Conservation (phyloP, 2,329 filamentous ascomycete genomes). For the Polytolypa hystricis region DNA sequence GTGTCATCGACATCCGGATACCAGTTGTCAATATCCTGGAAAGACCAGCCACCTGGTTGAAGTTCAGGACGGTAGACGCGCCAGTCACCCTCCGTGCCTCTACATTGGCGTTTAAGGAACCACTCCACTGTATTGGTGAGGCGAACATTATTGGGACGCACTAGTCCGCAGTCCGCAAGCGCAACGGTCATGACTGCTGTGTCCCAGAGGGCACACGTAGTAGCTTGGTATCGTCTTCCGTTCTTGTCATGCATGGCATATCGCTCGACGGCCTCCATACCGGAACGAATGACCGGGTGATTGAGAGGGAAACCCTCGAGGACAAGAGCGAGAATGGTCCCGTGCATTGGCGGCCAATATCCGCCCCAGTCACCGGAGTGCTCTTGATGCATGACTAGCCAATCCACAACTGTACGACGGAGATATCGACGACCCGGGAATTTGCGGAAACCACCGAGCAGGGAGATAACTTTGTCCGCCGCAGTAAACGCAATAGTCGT, state of each 20-base stretch:
- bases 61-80: constrained; percentile 16
- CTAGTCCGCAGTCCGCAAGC: constrained; percentile 16
- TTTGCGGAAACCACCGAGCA: constrained; percentile 11
- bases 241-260: constrained; percentile 16
- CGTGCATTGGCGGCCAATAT: constrained; percentile 20
- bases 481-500: neutral
- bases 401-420: constrained; percentile 16
- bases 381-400: constrained; percentile 24
- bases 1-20: constrained; percentile 28
- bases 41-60: constrained; percentile 19
- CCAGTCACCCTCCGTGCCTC: constrained; percentile 20
- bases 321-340: constrained; percentile 17
- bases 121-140: neutral
- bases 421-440: constrained; percentile 11
- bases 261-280: constrained; percentile 19
- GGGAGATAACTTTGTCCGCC: constrained; percentile 14
- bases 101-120: constrained; percentile 14
- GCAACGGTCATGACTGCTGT: constrained; percentile 23
- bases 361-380: constrained; percentile 21
- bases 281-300: constrained; percentile 13
- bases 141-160: too few species aligned
- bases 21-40: constrained; percentile 22
- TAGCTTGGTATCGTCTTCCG: constrained; percentile 21
- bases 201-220: constrained; percentile 25
- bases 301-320: constrained; percentile 20